Base-by-base conservation (phyloP, 148 eudicot genomes). In the Silene uniflora region DNA sequence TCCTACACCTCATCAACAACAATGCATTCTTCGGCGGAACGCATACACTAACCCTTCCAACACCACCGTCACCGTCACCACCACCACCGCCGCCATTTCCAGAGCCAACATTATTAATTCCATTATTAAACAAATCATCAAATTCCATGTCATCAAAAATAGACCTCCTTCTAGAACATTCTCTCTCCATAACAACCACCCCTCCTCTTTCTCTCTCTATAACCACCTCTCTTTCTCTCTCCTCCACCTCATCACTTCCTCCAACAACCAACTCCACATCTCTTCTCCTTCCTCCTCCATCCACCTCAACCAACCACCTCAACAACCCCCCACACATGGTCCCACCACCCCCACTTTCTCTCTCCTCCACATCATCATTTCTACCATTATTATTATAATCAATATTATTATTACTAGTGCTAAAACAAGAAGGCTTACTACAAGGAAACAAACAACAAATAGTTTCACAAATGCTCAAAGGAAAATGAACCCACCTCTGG, bases 1-100 rank as follows among this genome's bases (percentile, higher is more conserved):
- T 91, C 88, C 95, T 90, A 75, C 97, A 94, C 75, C 98, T 83
- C 98, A 93, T 93, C 75, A 93, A 76, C 78, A 93, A 83, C 62
- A 93, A 76, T 1, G 98, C 98, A 81, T 93, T 93, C 81, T 89
- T 91, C 0, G 98, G 98, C 0, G 98, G 98, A 0, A 93, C 71
- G 78, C 95, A 91, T 22, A 91, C 69, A 67, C 97, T 91, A 49
- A 85, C 84, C 62, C 97, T 87, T 13, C 74, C 75, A 8, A 3
- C 75, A 7, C 18, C 61, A 14, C 77, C 89, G 6, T 77, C 77
- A 3, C n/a, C 60, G 5, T 22, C 79, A 14, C 17, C 76, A 42
- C 74, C 70, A 21, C 52, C 70, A 61, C 62, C 73, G 12, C 67
- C 56, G 32, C 65, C 77, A 65, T 65, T 72, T 6, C 10, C 35